Evolutionary conservation across 75 land plant species (phyloP).

Genomic region (Pinus taeda): DNA sequence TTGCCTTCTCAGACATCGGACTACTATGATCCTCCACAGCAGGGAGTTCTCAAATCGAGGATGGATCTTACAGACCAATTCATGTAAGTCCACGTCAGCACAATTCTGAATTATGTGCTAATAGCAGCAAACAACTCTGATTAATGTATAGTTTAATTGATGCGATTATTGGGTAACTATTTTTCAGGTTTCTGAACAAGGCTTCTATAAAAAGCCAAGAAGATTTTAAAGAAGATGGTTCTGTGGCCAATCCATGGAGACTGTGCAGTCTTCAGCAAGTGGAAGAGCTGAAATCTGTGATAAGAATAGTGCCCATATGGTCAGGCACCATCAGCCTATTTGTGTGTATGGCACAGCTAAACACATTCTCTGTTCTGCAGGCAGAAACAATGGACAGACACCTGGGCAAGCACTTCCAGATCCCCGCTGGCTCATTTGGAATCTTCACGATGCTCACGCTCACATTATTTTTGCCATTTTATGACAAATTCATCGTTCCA

Average conservation of each 20-base stretch:
- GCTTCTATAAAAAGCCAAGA: conserved; percentile 38
- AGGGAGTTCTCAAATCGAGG: conserved; percentile 8
- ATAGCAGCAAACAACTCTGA: too few relatives aligned
- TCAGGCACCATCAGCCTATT: conserved; percentile 56
- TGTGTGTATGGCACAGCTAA: conserved; percentile 60
- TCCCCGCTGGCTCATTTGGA: conserved; percentile 58
- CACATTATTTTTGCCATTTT: conserved; percentile 56
- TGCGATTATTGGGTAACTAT: too few relatives aligned
- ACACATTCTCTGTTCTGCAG: conserved; percentile 69
- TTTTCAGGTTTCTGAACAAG: conserved; percentile 65
- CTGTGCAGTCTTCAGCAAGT: conserved; percentile 74
- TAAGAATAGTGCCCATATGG: conserved; percentile 80
- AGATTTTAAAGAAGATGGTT: conserved; percentile 27
- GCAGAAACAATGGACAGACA: conserved; percentile 64
- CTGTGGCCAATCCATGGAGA: conserved; percentile 49
- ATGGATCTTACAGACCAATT: conserved; percentile 38
- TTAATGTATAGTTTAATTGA: too few relatives aligned
- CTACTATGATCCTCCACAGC: conserved; percentile 36
- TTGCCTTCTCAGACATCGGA: conserved; percentile 10
- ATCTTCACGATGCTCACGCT: conserved; percentile 47
- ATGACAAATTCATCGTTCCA: conserved; percentile 60
- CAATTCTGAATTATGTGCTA: too few relatives aligned
- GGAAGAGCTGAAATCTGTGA: conserved; percentile 81
- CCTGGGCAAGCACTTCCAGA: conserved; percentile 37
- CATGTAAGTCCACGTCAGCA: conserved; percentile 22